Conservation (phyloP, 2,329 filamentous ascomycete genomes). For the Microthyrium microscopicum region DNA sequence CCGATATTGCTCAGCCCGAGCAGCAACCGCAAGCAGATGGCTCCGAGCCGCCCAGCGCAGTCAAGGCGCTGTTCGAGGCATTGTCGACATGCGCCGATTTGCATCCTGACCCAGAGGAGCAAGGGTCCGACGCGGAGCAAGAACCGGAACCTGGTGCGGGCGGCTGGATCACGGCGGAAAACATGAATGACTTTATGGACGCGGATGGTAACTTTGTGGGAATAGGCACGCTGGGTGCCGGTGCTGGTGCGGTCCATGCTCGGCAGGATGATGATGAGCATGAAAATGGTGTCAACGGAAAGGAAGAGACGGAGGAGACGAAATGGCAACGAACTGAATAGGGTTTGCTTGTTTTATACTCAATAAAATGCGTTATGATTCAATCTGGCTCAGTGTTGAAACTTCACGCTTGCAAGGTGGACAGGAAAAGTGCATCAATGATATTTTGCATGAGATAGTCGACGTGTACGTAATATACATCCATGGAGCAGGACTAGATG, state of each 20-base stretch:
- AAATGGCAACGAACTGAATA: conserved; percentile 22
- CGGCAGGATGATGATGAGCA: conserved; percentile 14
- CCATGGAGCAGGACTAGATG: no score
- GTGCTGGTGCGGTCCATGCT: conserved; percentile 20
- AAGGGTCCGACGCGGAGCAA: conserved; percentile 28
- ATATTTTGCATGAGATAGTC: no score
- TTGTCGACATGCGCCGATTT: conserved; percentile 61
- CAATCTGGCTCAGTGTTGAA: no score
- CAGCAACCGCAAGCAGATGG: conserved; percentile 1
- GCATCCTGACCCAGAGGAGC: conserved; percentile 51
- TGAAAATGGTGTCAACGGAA: conserved; percentile 11
- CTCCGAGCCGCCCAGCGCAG: conserved; percentile 9
- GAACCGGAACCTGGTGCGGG: conserved; percentile 55
- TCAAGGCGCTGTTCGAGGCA: conserved; percentile 45
- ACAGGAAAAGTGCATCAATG: no score
- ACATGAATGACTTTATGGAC: conserved; percentile 54
- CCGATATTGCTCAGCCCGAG: conserved; percentile 29
- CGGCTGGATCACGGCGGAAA: conserved; percentile 84
- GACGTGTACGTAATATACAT: no score
- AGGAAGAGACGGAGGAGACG: conserved; percentile 16
- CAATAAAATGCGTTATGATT: no score
- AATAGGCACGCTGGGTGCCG: conserved; percentile 17
- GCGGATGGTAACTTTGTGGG: conserved; percentile 23
- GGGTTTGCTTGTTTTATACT: no score
- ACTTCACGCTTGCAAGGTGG: no score